Base-by-base conservation (phyloP, 495 filamentous ascomycete species). In the Aspergillus funiculosus region DNA sequence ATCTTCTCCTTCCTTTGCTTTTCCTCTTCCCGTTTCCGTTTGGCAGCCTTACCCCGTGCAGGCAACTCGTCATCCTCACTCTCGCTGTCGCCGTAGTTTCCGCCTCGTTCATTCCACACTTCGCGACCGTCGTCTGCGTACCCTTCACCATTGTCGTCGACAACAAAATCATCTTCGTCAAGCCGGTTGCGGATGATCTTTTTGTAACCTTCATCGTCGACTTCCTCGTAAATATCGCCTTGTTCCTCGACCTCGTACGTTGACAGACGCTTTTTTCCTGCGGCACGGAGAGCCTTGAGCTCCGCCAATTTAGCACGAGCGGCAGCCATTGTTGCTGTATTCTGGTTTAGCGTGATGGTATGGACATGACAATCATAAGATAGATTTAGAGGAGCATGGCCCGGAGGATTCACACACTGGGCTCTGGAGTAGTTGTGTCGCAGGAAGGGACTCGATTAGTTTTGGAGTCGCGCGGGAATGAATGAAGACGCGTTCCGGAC, bases 101-200 rank as follows among this genome's bases (percentile, higher is more conserved):
- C 61, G 9, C 54, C 66, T 14, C 68, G 76, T 51, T 85, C 79
- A 45, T 94, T 88, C 94, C 92, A 98, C 34, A 95, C 92, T 61
- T 98, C 92, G 38, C 92, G 86, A 44, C 92, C 92, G 60, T 98
- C 94, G 58, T 98, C 92, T 39, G 86, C 91, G 60, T 98, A 98
- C 19, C 89, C 87, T 50, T 86, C 86, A 39, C 89, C 90, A 67
- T 94, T 89, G 66, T 92, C 86, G 64, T 94, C 87, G 41, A 98
- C 87, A 43, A 98, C 91, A 48, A 98, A 98, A 68, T 98, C 92
- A 61, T 98, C 92, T 59, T 90, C 77, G 60, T 94, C 87, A 32
- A 98, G 74, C 15, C 94, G 85, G 32, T 83, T 80, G 27, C 91
- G 79, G 29, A 98, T 89, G 43, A 96, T 80, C 60, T 95, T 92